Percentiles rank a stretch among this genome's conserved stretches.
These are phyloP conservation scores for Xylariaceae sp. DNA, from an alignment of 2,329 filamentous ascomycete genomes.

Conservation along the genomic window DNA sequence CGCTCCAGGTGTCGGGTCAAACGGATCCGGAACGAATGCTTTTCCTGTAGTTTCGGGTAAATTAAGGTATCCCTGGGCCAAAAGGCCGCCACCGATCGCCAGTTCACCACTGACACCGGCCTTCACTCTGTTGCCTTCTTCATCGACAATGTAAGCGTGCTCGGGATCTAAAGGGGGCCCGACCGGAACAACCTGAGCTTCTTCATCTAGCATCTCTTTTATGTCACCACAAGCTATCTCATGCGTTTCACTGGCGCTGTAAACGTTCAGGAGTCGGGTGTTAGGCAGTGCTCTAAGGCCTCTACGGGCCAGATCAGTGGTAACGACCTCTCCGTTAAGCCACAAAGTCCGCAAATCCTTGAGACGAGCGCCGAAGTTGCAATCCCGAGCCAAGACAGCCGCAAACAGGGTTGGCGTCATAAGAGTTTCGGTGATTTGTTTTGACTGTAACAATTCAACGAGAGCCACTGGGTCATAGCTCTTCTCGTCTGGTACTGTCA, in stretches of 20 bases:
- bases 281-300: constrained; percentile 64
- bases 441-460: constrained; percentile 63
- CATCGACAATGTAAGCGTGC: constrained; percentile 69
- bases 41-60: constrained; percentile 72
- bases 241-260: constrained; percentile 78
- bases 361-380: constrained; percentile 59
- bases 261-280: constrained; percentile 69
- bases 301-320: constrained; percentile 68
- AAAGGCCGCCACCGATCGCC: constrained; percentile 67
- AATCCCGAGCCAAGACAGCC: constrained; percentile 66
- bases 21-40: constrained; percentile 65
- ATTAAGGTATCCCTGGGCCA: constrained; percentile 75
- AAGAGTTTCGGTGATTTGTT: constrained; percentile 70
- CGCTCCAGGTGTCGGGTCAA: constrained; percentile 53
- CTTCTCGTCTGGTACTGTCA: constrained; percentile 68
- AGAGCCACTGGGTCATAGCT: constrained; percentile 75
- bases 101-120: constrained; percentile 65
- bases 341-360: constrained; percentile 66
- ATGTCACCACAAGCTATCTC: constrained; percentile 77
- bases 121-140: constrained; percentile 60
- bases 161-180: constrained; percentile 64
- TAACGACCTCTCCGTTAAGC: constrained; percentile 81
- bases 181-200: constrained; percentile 67
- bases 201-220: constrained; percentile 58
- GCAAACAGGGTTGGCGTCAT: constrained; percentile 79